These are phyloP conservation scores for Priceomyces haplophilus DNA, from an alignment of 805 yeast genomes.

Conservation along the genomic window DNA sequence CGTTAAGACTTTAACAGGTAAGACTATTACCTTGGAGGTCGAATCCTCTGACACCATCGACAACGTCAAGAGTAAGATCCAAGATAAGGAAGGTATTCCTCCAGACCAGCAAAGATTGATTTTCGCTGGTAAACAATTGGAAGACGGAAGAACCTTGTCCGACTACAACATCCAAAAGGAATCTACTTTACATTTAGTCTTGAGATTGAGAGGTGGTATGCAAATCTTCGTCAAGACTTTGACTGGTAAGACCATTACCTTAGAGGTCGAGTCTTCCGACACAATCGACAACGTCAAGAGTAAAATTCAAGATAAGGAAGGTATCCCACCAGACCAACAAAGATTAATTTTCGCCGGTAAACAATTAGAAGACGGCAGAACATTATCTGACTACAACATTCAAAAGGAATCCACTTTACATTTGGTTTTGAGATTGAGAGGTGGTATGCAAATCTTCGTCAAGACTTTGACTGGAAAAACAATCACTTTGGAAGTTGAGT, in stretches of 20 bases:
- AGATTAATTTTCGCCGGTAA: constrained; percentile 99
- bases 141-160: constrained; percentile 92
- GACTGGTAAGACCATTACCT: constrained; percentile 58
- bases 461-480: constrained; percentile 63
- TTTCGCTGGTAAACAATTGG: constrained; percentile 99
- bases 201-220: constrained; percentile 95
- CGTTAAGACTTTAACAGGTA: constrained; percentile 59
- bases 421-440: constrained; percentile 96
- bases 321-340: constrained; percentile 99
- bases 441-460: constrained; percentile 74
- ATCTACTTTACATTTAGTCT: constrained; percentile 91
- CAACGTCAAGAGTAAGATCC: constrained; percentile 94
- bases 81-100: constrained; percentile 99
- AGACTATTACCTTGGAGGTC: constrained; percentile 84
- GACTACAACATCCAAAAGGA: constrained; percentile 99
- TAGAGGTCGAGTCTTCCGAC: constrained; percentile 96
- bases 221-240: constrained; percentile 37
- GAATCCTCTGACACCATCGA: constrained; percentile 97
- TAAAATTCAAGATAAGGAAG: constrained; percentile 98
- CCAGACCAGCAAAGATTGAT: constrained; percentile 99
- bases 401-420: constrained; percentile 97
- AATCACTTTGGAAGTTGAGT: constrained; percentile 91
- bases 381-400: constrained; percentile 95
- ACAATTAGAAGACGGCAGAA: constrained; percentile 97
- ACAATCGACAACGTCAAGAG: constrained; percentile 98